Conservation (phyloP, 2,329 filamentous ascomycete genomes). For the Elsinoe perseae region DNA sequence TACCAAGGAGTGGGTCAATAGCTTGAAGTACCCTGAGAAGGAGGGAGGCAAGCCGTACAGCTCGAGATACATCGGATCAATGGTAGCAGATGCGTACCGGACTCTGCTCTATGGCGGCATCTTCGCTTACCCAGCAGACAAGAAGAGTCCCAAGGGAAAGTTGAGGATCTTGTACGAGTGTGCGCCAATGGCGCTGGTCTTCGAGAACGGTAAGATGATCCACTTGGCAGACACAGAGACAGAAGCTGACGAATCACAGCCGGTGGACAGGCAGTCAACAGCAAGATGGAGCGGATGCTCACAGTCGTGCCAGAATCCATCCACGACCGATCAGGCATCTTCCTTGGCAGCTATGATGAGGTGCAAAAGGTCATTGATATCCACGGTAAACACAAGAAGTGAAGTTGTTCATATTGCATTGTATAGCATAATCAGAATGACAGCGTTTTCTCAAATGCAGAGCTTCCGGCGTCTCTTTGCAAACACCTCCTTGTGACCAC, state of each 20-base stretch:
- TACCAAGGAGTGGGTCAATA: constrained; percentile 81
- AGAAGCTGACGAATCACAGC: constrained; percentile 44
- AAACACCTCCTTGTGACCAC: too few relatives aligned
- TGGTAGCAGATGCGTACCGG: constrained; percentile 97
- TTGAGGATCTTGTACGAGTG: constrained; percentile 96
- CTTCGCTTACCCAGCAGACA: constrained; percentile 95
- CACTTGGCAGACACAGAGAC: constrained; percentile 20
- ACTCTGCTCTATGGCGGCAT: constrained; percentile 93
- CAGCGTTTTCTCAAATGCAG: background rate
- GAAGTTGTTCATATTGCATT: constrained; percentile 1
- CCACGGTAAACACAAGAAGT: constrained; percentile 51
- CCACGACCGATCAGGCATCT: constrained; percentile 92
- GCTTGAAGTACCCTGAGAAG: constrained; percentile 68
- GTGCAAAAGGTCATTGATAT: constrained; percentile 88
- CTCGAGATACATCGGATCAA: constrained; percentile 89
- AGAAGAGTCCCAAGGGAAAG: constrained; percentile 98
- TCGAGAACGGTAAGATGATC: constrained; percentile 79
- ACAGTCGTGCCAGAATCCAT: constrained; percentile 84
- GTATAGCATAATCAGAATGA: constrained; percentile 5
- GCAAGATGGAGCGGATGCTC: constrained; percentile 84
- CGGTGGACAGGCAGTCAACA: constrained; percentile 85
- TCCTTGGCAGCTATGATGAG: constrained; percentile 89
- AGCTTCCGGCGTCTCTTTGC: too few relatives aligned
- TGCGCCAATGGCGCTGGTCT: constrained; percentile 96
- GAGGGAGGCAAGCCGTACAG: constrained; percentile 81